Evolutionary conservation across 2,329 filamentous ascomycete genomes (phyloP), one percentile per base, ranked within the genome.

Genomic region (Cytospora piceicola): DNA sequence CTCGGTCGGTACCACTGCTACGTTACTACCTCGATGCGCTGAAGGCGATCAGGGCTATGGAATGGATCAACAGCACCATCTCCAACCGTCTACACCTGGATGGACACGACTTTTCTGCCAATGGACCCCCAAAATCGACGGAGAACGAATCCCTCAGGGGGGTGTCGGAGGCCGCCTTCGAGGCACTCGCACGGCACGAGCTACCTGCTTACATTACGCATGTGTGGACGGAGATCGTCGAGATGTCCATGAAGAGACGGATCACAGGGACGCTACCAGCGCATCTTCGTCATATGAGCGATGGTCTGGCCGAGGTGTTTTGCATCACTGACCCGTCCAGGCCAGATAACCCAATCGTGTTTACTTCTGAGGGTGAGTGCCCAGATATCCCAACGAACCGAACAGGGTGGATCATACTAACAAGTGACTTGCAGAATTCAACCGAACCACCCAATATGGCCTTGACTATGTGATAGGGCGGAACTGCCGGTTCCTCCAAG

Each of bases 401-500:
- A 1, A 22, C 7, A 2, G 20, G 11, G 14, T 4, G n/a, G 4
- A 4, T 17, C 59, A 54, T 42, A 56, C 68, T 54, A 20, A 29
- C 42, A 17, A 46, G 22, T 34, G 32, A 34, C 32, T 34, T n/a
- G 29, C 66, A 90, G 90, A 91, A 75, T 93, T 68, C 46, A 61
- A 68, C 58, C 52, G 64, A 1, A 68, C 65, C 30, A 68, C 67
- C 1, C 67, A 68, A 27, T 67, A 64, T 46, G 67, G 67, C 20
- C 60, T 65, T 14, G 83, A 82, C 64, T 92, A 93, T 73, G 85
- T 88, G 3, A 84, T 94, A 22, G 91, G 91, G 0, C 86, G 89
- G 36, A 94, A 94, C 69, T 93, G 91, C 71, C 86, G 91, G 9
- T 93, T 94, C 71, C 82, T 94, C 1, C 91, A 93, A 74, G 91